These are phyloP conservation scores for Monilinia laxa DNA, from an alignment of 2,329 filamentous ascomycete genomes.

Conservation along the genomic window DNA sequence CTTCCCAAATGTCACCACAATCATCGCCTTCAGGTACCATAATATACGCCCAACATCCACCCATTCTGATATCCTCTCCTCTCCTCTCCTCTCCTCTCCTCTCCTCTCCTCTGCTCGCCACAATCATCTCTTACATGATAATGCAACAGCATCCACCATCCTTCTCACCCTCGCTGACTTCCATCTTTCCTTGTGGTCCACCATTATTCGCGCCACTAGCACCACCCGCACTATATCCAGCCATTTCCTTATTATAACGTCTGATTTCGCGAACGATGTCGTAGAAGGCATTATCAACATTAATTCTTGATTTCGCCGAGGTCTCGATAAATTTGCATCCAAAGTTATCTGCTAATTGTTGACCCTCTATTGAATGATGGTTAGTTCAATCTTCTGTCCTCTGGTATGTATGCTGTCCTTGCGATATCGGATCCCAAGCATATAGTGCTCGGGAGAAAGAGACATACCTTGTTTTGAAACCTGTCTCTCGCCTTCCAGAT, in stretches of 20 bases:
- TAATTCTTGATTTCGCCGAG: constrained; percentile 95
- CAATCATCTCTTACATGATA: constrained; percentile 67
- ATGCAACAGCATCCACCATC: constrained; percentile 80
- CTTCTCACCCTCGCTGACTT: constrained; percentile 68
- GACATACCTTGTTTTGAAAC: constrained; percentile 84
- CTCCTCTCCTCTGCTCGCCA: neutral
- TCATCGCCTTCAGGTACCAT: constrained; percentile 8
- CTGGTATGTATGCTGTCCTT: too few species aligned
- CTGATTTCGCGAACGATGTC: constrained; percentile 97
- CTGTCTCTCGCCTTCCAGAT: constrained; percentile 89
- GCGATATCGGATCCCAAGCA: neutral
- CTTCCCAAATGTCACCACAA: constrained; percentile 16
- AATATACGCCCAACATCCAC: constrained; percentile 17
- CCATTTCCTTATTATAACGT: constrained; percentile 98
- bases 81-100: neutral
- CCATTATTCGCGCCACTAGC: constrained; percentile 59
- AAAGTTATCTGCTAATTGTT: constrained; percentile 80
- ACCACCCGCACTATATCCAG: constrained; percentile 74
- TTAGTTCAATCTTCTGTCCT: neutral
- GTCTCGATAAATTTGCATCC: constrained; percentile 99
- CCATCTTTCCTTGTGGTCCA: constrained; percentile 66
- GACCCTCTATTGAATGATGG: constrained; percentile 67
- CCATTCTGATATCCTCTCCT: neutral
- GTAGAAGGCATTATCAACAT: constrained; percentile 98
- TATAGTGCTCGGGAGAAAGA: constrained; percentile 27